Evolutionary conservation across 176 grass and related monocot genomes (phyloP), one percentile per base, ranked within the genome.

Genomic region (Hsuehochloa calcarea): DNA sequence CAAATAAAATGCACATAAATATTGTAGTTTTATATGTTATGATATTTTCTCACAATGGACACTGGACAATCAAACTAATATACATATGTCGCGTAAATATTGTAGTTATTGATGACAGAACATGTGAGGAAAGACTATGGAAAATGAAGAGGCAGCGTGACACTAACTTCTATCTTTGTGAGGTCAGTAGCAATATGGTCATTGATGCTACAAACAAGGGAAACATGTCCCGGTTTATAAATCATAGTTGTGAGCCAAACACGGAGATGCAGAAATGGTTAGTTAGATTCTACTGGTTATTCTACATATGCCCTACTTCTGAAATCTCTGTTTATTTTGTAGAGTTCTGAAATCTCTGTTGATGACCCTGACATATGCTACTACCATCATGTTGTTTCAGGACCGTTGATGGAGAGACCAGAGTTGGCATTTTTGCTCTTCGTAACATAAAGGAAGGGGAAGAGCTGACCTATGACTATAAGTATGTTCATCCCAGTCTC

Each of bases 211-310:
- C 96, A 59, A 77, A 93, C 76, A 98, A 98, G 81, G 93, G 96
- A 82, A 98, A 98, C 52, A 85, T 85, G 82, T 98, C 96, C 74
- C 90, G 96, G 31, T 98, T 93, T 90, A 98, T 98, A 90, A 98
- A 98, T 72, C 96, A 98, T 82, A 95, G 96, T 90, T 98, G 93
- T 68, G 93, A 98, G 63, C 96, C 96, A 78, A 98, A 98, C 87
- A 94, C 93, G 35, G 91, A 89, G 85, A 98, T 98, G 96, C 93
- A 95, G 86, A 98, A 98, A 95, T 98, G 96, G 96, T 95, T 82
- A 41, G 82, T 81, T 85, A 70, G 77, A 76, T 75, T 89, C 52
- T 50, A 73, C 52, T 52, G 43, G 55, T 64, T 84, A 65, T 41
- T 79, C 20, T 85, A 66, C 64, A 86, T 86, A 50, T 93, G 17